Conservation (phyloP, 1,139 yeast genomes). For the Yamadazyma oceani region DNA sequence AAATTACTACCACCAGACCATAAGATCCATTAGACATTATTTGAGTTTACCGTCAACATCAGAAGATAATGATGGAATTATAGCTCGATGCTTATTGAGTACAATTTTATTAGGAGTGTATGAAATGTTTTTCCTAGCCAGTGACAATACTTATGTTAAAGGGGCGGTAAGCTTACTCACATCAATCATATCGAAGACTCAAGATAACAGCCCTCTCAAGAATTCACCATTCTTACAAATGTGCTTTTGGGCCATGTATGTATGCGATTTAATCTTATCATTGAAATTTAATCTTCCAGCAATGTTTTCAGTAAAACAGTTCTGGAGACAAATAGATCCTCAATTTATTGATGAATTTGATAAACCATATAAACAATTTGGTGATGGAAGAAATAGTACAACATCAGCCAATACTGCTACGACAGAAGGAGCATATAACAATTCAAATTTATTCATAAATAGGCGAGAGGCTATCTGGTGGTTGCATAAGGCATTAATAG, state of each 20-base stretch:
- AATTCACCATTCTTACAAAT: slow-evolving; percentile 31
- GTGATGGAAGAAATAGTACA: slow-evolving; percentile 1
- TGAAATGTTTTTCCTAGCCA: slow-evolving; percentile 39
- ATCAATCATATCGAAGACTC: slow-evolving; percentile 25
- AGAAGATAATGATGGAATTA: slow-evolving; percentile 26
- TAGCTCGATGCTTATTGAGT: slow-evolving; percentile 37
- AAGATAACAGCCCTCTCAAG: slow-evolving; percentile 20
- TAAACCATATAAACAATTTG: slow-evolving; percentile 6
- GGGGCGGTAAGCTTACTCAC: slow-evolving; percentile 36
- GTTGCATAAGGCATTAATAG: slow-evolving; percentile 34
- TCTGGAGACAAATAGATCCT: slow-evolving; percentile 36
- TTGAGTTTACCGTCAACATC: slow-evolving; percentile 25
- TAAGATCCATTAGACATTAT: slow-evolving; percentile 30
- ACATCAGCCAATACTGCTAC: too few relatives aligned
- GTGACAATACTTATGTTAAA: slow-evolving; percentile 36
- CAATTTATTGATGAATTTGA: slow-evolving; percentile 27
- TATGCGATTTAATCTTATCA: slow-evolving; percentile 37
- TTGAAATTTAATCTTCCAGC: slow-evolving; percentile 31
- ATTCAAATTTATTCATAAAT: slow-evolving; percentile 11
- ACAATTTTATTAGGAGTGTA: slow-evolving; percentile 39
- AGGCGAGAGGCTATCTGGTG: slow-evolving; percentile 34
- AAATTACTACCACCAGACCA: slow-evolving; percentile 38
- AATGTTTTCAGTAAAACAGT: slow-evolving; percentile 29
- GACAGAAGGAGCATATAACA: neutral
- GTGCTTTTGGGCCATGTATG: slow-evolving; percentile 39